These are phyloP conservation scores for Ceratocystis albifundus DNA, from an alignment of 2,329 filamentous ascomycete species.

Conservation along the genomic window DNA sequence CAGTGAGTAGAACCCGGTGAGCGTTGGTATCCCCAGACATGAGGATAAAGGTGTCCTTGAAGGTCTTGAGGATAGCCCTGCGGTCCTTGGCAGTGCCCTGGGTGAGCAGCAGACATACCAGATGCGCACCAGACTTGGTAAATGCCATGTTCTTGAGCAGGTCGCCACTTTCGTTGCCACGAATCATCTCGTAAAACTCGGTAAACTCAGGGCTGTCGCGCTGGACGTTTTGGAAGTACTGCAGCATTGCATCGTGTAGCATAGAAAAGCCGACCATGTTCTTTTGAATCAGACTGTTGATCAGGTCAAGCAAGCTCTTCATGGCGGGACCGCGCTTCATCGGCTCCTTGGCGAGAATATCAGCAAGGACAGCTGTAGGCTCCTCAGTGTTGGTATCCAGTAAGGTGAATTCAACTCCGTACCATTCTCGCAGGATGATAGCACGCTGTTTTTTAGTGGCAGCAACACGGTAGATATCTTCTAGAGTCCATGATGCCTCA, in stretches of 20 bases:
- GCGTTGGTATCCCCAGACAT: conserved; percentile 73
- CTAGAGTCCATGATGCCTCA: conserved; percentile 93
- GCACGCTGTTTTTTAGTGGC: conserved; percentile 80
- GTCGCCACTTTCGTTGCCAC: conserved; percentile 83
- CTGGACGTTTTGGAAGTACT: conserved; percentile 78
- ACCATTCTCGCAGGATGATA: conserved; percentile 83
- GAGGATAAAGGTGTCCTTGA: conserved; percentile 76
- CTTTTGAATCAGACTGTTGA: conserved; percentile 90
- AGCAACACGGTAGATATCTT: conserved; percentile 86
- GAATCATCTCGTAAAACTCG: conserved; percentile 81
- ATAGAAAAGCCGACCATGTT: conserved; percentile 95
- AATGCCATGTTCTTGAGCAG: conserved; percentile 92
- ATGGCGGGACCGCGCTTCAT: conserved; percentile 83
- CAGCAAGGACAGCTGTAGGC: conserved; percentile 55
- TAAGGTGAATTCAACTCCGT: conserved; percentile 82
- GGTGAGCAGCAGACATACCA: conserved; percentile 72
- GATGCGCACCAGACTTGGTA: conserved; percentile 72
- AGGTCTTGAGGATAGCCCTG: conserved; percentile 75
- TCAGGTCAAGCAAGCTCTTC: conserved; percentile 71
- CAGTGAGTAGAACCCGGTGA: conserved; percentile 70
- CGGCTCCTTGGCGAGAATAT: conserved; percentile 63
- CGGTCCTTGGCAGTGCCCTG: conserved; percentile 85
- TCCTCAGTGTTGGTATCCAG: conserved; percentile 51
- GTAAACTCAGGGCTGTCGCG: conserved; percentile 67
- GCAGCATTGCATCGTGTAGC: conserved; percentile 94